A percentile compares a stretch with the other conserved stretches of the same genome.
phyloP scores from a whole-genome alignment of 164 flowering plant genomes.

The Saururus chinensis region DNA sequence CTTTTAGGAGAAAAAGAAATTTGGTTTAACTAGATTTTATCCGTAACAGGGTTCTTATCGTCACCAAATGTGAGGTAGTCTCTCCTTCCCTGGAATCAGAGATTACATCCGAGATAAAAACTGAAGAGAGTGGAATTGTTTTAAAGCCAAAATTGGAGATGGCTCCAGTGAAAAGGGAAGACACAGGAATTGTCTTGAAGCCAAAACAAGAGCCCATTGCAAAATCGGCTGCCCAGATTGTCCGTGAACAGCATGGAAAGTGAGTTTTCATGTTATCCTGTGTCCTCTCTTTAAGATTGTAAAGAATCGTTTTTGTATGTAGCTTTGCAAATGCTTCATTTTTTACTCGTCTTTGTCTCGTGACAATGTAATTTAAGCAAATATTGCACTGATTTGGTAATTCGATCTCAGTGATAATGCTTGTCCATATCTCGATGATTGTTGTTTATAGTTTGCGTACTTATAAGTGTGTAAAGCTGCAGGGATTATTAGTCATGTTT shows the following conservation, averaged over 20 bases:
- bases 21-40: neutral
- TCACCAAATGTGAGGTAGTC: conserved; percentile 63
- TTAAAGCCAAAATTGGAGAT: conserved; percentile 68
- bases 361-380: too few species aligned
- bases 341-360: too few species aligned
- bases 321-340: neutral
- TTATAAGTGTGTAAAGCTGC: too few species aligned
- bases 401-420: too few species aligned
- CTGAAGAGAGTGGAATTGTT: conserved; percentile 18
- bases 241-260: conserved; percentile 71
- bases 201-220: conserved; percentile 68
- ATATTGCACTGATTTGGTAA: too few species aligned
- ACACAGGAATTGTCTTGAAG: conserved; percentile 45
- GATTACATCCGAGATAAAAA: conserved; percentile 25
- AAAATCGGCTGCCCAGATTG: conserved; percentile 85
- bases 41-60: conserved; percentile 18
- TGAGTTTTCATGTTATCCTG: conserved; percentile 13
- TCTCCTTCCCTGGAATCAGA: conserved; percentile 75
- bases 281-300: neutral
- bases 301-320: too few species aligned
- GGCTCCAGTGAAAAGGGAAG: conserved; percentile 22
- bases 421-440: too few species aligned
- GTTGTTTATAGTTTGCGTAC: too few species aligned
- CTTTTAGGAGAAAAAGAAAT: neutral
- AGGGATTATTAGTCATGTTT: too few species aligned